Evolutionary conservation across 805 yeast species (phyloP).

Genomic region (Schwanniomyces pseudopolymorphus): DNA sequence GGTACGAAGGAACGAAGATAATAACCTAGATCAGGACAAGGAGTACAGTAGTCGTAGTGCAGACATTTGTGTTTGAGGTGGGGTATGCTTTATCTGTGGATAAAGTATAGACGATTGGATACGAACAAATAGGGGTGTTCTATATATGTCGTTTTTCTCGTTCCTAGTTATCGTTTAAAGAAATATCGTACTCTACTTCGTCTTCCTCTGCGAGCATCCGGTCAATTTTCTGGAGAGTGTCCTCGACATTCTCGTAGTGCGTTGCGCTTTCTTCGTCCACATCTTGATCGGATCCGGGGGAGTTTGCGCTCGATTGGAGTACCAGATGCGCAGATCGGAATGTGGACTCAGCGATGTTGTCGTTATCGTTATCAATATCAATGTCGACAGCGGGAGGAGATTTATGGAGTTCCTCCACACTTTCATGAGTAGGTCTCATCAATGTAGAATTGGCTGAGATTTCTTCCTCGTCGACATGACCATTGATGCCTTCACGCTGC

Average conservation of each 20-base stretch:
- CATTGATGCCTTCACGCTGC: conserved; percentile 13
- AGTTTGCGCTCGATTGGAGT: not conserved
- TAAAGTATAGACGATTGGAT: too few relatives aligned
- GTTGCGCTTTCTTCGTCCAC: not conserved
- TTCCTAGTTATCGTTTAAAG: conserved; percentile 15
- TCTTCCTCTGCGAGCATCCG: conserved; percentile 38
- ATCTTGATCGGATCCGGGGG: not conserved
- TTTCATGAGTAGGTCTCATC: conserved; percentile 10
- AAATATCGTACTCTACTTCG: conserved; percentile 35
- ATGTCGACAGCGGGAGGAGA: not conserved
- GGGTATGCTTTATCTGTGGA: not conserved
- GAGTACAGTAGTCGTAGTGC: too few relatives aligned
- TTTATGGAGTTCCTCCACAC: conserved; percentile 3
- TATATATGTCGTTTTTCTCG: not conserved
- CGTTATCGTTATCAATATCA: not conserved
- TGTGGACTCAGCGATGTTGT: not conserved
- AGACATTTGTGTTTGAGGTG: not conserved
- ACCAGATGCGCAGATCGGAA: not conserved
- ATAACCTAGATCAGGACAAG: too few relatives aligned
- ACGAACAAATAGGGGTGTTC: not conserved
- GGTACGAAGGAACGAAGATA: not conserved
- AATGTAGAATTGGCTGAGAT: not conserved
- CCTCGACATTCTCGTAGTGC: conserved; percentile 9
- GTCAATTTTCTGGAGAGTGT: conserved; percentile 29
- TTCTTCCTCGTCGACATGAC: not conserved